Evolutionary conservation across 495 filamentous ascomycete species (phyloP).

Genomic region (Podospora fimiseda): DNA sequence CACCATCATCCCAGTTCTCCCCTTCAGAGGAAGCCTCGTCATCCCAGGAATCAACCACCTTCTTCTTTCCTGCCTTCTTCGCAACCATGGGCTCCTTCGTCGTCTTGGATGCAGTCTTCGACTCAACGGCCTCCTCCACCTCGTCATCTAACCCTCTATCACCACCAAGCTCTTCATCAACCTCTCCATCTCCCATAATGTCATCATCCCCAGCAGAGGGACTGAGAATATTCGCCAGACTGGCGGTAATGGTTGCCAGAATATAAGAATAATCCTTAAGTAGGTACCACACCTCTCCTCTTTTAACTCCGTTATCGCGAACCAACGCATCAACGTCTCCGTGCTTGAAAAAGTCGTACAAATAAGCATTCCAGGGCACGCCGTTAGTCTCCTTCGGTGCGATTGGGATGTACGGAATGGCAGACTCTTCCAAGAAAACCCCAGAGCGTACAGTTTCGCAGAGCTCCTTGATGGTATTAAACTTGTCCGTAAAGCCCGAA

Average conservation of each 20-base stretch:
- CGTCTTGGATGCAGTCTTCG: neutral
- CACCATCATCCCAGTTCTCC: conserved; percentile 4
- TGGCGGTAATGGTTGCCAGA: conserved; percentile 57
- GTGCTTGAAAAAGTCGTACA: conserved; percentile 70
- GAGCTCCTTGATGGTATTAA: conserved; percentile 56
- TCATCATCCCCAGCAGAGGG: conserved; percentile 30
- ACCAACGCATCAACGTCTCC: conserved; percentile 52
- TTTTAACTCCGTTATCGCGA: conserved; percentile 53
- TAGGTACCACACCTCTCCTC: conserved; percentile 59
- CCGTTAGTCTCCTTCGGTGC: conserved; percentile 43
- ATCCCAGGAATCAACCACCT: conserved; percentile 26
- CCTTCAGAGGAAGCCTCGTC: conserved; percentile 16
- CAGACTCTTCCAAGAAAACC: conserved; percentile 66
- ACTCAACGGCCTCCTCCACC: conserved; percentile 20
- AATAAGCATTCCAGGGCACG: conserved; percentile 59
- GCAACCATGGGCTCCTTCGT: neutral
- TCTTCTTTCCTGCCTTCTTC: conserved; percentile 18
- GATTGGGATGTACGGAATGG: conserved; percentile 58
- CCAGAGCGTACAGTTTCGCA: conserved; percentile 54
- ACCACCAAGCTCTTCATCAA: conserved; percentile 23
- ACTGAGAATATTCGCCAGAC: conserved; percentile 44
- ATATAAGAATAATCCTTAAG: conserved; percentile 67
- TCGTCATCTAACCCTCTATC: conserved; percentile 37
- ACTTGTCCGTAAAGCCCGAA: conserved; percentile 58
- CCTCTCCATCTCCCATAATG: neutral